Conservation (phyloP, 1,139 yeast genomes). For the Kodamaea derodonti region DNA sequence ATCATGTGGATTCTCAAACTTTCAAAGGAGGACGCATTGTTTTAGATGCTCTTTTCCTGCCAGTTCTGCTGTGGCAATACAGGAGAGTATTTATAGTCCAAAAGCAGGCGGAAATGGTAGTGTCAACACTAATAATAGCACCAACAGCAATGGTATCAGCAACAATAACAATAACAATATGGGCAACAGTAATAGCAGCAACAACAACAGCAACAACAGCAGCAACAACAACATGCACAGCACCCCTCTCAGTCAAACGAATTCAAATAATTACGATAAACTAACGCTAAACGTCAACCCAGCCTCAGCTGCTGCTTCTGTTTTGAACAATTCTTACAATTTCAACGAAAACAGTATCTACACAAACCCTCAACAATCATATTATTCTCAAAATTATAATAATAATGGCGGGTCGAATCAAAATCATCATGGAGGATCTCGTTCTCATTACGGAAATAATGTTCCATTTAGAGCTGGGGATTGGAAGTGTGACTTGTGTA, state of each 20-base stretch:
- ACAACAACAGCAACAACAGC: constrained; percentile 4
- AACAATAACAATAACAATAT: background rate
- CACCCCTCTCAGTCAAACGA: constrained; percentile 7
- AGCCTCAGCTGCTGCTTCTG: constrained; percentile 15
- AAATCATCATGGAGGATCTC: constrained; percentile 14
- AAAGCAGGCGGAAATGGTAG: constrained; percentile 6
- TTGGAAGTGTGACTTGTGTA: constrained; percentile 90
- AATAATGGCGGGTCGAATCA: constrained; percentile 12
- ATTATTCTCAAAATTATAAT: constrained; percentile 6
- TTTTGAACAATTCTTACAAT: constrained; percentile 8
- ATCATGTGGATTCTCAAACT: constrained; percentile 90
- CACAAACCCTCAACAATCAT: constrained; percentile 4
- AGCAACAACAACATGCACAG: constrained; percentile 1
- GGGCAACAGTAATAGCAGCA: constrained; percentile 8
- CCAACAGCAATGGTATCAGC: background rate
- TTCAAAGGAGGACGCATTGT: constrained; percentile 92
- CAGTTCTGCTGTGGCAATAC: constrained; percentile 64
- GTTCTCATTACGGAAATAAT: constrained; percentile 28
- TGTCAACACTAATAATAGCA: background rate
- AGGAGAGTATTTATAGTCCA: constrained; percentile 43
- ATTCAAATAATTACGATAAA: constrained; percentile 10
- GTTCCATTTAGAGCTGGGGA: constrained; percentile 97
- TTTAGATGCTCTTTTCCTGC: constrained; percentile 90
- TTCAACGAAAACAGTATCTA: constrained; percentile 4
- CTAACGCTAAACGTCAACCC: constrained; percentile 13